Conservation (phyloP, 164 flowering plant genomes). For the Santalum album region DNA sequence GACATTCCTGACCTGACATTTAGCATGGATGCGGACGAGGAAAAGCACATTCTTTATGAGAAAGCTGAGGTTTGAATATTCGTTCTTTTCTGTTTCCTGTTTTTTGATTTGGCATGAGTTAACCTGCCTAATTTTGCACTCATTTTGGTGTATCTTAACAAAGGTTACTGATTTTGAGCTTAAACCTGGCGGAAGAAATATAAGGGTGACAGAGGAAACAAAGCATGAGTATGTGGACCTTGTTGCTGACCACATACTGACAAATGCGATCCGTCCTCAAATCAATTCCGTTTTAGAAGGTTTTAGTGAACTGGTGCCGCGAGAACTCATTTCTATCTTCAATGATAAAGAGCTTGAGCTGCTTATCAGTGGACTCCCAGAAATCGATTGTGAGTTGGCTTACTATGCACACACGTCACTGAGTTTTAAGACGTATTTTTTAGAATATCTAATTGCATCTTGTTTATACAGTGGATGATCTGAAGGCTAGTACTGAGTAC, state of each 20-base stretch:
- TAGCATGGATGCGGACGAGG: constrained; percentile 98
- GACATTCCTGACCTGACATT: constrained; percentile 87
- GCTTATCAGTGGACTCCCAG: constrained; percentile 95
- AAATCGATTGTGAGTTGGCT: constrained; percentile 74
- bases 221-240: constrained; percentile 96
- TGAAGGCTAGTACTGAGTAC: constrained; percentile 83
- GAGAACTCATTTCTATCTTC: constrained; percentile 82
- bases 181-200: constrained; percentile 94
- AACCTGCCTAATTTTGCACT: background rate
- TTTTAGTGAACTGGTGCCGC: constrained; percentile 71
- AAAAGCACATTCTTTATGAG: constrained; percentile 89
- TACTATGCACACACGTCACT: background rate
- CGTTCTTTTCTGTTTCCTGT: no score
- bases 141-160: background rate
- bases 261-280: constrained; percentile 94
- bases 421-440: no score
- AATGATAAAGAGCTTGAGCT: constrained; percentile 96
- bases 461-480: constrained; percentile 73
- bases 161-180: constrained; percentile 93
- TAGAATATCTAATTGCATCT: constrained; percentile 2
- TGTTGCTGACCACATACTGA: constrained; percentile 82
- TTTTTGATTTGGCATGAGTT: no score
- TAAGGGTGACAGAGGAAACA: constrained; percentile 85
- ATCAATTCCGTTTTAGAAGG: constrained; percentile 84
- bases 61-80: constrained; percentile 68